Conservation (phyloP, 2,329 filamentous ascomycete genomes). For the Colletotrichum spinosum region DNA sequence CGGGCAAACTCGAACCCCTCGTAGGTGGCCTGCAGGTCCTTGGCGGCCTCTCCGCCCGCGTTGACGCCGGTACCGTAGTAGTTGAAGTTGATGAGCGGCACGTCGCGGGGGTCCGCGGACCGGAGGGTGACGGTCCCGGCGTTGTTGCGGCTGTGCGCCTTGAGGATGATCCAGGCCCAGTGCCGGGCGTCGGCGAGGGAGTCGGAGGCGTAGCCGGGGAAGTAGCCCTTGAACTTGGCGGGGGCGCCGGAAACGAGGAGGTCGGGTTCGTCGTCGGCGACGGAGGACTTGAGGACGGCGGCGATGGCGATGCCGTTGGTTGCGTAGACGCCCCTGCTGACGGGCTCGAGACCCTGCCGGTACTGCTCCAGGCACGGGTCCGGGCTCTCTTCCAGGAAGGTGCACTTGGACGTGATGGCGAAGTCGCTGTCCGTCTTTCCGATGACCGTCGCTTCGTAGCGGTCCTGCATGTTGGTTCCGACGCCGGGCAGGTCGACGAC, state of each 20-base stretch:
- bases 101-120: slow-evolving; percentile 70
- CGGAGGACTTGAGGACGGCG: slow-evolving; percentile 50
- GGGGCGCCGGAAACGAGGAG: slow-evolving; percentile 67
- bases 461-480: slow-evolving; percentile 62
- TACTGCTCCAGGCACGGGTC: slow-evolving; percentile 53
- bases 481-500: slow-evolving; percentile 61
- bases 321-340: slow-evolving; percentile 46
- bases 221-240: slow-evolving; percentile 67
- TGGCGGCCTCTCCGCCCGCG: slow-evolving; percentile 54
- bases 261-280: slow-evolving; percentile 59
- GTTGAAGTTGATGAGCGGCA: slow-evolving; percentile 72
- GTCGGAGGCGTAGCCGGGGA: slow-evolving; percentile 62
- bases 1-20: slow-evolving; percentile 55
- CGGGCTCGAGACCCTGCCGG: slow-evolving; percentile 40
- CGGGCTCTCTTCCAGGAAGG: slow-evolving; percentile 42
- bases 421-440: slow-evolving; percentile 42
- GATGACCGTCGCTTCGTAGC: slow-evolving; percentile 47
- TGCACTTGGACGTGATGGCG: slow-evolving; percentile 45
- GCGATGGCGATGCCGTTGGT: slow-evolving; percentile 67
- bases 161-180: slow-evolving; percentile 59
- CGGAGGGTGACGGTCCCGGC: slow-evolving; percentile 71
- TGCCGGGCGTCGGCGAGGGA: slow-evolving; percentile 55
- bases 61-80: slow-evolving; percentile 63
- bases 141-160: slow-evolving; percentile 66
- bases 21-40: slow-evolving; percentile 39